These are phyloP conservation scores for Aspergillus intermedius DNA, from an alignment of 2,329 filamentous ascomycete genomes.

Conservation along the genomic window DNA sequence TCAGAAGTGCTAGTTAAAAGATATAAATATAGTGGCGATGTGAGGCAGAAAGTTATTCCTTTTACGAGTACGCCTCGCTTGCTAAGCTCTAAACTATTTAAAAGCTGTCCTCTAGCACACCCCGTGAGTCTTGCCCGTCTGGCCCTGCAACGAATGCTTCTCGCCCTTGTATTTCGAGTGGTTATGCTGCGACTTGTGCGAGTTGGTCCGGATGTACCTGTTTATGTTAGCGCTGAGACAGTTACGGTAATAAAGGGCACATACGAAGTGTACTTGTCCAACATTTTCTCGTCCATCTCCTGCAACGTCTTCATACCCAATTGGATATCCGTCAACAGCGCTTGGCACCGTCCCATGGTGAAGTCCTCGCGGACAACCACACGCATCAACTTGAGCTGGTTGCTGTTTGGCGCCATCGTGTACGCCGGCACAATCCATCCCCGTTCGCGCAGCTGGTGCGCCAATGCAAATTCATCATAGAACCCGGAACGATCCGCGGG, in stretches of 20 bases:
- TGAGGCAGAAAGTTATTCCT: no score
- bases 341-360: constrained; percentile 71
- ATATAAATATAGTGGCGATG: no score
- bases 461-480: constrained; percentile 71
- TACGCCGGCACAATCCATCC: constrained; percentile 95
- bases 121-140: constrained; percentile 83
- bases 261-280: constrained; percentile 64
- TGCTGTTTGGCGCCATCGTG: constrained; percentile 87
- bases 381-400: constrained; percentile 80
- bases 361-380: constrained; percentile 94
- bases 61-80: no score
- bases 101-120: constrained; percentile 55
- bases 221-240: constrained; percentile 1
- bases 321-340: constrained; percentile 71
- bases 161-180: constrained; percentile 58
- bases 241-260: constrained; percentile 12
- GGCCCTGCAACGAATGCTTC: constrained; percentile 80
- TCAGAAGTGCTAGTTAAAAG: no score
- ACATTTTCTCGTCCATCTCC: constrained; percentile 63
- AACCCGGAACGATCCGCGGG: constrained; percentile 49
- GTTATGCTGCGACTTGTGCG: constrained; percentile 49
- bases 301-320: constrained; percentile 65
- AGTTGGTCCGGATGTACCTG: constrained; percentile 48
- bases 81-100: no score
- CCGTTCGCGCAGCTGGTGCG: constrained; percentile 76